Evolutionary conservation across 768 basidiomycete species (phyloP), one percentile per base, ranked within the genome.

Genomic region (Rhodotorula babjevae): DNA sequence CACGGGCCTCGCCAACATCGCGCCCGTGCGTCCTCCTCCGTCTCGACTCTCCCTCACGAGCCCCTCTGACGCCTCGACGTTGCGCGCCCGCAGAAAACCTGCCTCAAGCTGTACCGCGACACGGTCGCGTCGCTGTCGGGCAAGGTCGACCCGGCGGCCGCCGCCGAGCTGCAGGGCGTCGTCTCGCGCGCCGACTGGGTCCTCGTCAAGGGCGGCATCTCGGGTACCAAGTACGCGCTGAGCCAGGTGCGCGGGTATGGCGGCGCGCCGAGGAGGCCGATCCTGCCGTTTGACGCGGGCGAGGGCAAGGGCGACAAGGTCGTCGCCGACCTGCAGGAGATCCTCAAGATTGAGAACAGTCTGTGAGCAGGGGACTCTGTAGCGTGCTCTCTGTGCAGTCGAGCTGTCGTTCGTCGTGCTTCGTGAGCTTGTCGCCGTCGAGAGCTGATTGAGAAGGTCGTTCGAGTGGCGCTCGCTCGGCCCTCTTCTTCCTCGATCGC

Each of bases 1-100:
- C 79, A 92, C 90, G 47, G 93, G 93, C 59, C 87, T 94, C 29
- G 92, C 86, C 15, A 94, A 94, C 79, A 79, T 93, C 67, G 87
- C 89, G 58, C 91, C 91, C 18, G 90, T 89, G 77, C 70, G 85
- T 46, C 44, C 44, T 46, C 14, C 14, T 46, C 44, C 14, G 19
- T 0, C 53, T 63, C 2, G 44, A 7, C 1, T 29, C 4, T n/a
- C 42, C 31, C 16, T 0, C 57, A 3, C 7, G 0, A 29, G 0
- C 18, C 50, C 16, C 19, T 29, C 56, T 69, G 25, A 63, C 59
- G 9, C 80, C 49, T 16, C 86, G 14, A n/a, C n/a, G n/a, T n/a
- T n/a, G 44, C 44, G 85, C 72, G 83, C 92, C 18, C 88, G 86
- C 80, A 82, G 87, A 73, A 81, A 90, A n/a, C 84, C 87, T 50